Conservation (phyloP, 768 basidiomycete genomes). For the Rickenella mellea region DNA sequence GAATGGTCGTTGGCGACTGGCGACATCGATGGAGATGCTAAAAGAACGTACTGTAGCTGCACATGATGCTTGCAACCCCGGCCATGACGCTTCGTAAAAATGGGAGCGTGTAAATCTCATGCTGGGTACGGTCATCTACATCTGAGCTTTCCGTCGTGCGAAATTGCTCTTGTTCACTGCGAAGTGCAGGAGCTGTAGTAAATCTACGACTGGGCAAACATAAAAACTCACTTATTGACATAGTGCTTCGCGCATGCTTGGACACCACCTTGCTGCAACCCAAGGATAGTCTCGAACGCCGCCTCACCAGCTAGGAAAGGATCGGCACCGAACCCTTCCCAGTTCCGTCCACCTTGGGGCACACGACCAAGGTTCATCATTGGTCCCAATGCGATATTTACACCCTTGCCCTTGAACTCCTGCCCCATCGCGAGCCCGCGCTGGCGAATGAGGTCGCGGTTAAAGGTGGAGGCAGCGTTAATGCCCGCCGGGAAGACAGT, state of each 20-base stretch:
- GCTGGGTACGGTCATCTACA: conserved; percentile 72
- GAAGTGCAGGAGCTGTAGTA: background rate
- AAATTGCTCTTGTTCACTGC: conserved; percentile 60
- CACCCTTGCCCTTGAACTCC: conserved; percentile 79
- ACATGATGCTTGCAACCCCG: conserved; percentile 67
- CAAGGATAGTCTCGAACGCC: conserved; percentile 62
- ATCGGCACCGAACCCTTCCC: conserved; percentile 94
- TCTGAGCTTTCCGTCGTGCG: conserved; percentile 50
- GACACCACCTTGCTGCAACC: conserved; percentile 70
- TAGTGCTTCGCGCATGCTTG: conserved; percentile 85
- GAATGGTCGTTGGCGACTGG: conserved; percentile 9
- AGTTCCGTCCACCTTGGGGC: conserved; percentile 77
- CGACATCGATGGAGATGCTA: background rate
- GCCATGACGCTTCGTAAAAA: conserved; percentile 67
- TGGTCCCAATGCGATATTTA: conserved; percentile 66
- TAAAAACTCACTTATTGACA: conserved; percentile 52
- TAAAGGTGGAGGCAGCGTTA: conserved; percentile 76
- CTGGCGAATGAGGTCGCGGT: conserved; percentile 65
- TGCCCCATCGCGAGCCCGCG: conserved; percentile 73
- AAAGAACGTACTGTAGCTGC: conserved; percentile 51
- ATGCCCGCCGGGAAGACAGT: conserved; percentile 81
- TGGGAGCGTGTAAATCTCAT: conserved; percentile 65
- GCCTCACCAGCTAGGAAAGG: conserved; percentile 76
- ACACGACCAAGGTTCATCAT: conserved; percentile 86
- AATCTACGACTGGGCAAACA: background rate